A percentile compares a stretch with the other conserved stretches of the same genome.
Conservation (phyloP, 345 rosid genomes). For the Hibiscus syriacus region DNA sequence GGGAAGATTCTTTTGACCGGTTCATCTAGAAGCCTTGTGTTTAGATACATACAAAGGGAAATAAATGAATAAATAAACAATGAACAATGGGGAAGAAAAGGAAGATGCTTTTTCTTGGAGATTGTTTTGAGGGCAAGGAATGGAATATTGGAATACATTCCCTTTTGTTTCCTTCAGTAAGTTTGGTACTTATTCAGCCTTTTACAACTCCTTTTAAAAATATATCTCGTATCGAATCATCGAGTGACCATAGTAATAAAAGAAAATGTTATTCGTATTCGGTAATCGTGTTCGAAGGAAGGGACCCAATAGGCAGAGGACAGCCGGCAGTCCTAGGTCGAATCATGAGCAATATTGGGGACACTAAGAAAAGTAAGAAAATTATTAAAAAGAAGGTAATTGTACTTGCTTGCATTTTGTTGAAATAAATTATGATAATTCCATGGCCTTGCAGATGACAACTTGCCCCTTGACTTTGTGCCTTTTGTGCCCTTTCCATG, state of each 20-base stretch:
- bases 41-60: slow-evolving; percentile 32
- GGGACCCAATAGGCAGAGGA: slow-evolving; percentile 47
- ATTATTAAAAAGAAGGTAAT: slow-evolving; percentile 10
- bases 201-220: not conserved
- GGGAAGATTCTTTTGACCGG: not conserved
- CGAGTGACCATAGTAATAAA: too few relatives aligned
- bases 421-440: slow-evolving; percentile 23
- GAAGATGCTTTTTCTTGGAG: slow-evolving; percentile 51
- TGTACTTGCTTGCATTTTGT: slow-evolving; percentile 48
- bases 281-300: too few relatives aligned
- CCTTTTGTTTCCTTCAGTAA: slow-evolving; percentile 70
- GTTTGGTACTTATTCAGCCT: too few relatives aligned
- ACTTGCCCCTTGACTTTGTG: slow-evolving; percentile 20
- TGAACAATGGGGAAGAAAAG: not conserved
- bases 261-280: too few relatives aligned
- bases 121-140: slow-evolving; percentile 52
- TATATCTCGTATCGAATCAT: too few relatives aligned
- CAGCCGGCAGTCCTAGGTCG: slow-evolving; percentile 37
- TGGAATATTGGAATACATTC: slow-evolving; percentile 68
- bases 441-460: slow-evolving; percentile 24
- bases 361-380: slow-evolving; percentile 18
- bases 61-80: not conserved
- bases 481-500: slow-evolving; percentile 23
- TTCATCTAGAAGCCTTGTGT: slow-evolving; percentile 16
- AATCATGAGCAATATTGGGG: slow-evolving; percentile 32